phyloP scores from a whole-genome alignment of 345 rosid species.

The Salix purpurea region DNA sequence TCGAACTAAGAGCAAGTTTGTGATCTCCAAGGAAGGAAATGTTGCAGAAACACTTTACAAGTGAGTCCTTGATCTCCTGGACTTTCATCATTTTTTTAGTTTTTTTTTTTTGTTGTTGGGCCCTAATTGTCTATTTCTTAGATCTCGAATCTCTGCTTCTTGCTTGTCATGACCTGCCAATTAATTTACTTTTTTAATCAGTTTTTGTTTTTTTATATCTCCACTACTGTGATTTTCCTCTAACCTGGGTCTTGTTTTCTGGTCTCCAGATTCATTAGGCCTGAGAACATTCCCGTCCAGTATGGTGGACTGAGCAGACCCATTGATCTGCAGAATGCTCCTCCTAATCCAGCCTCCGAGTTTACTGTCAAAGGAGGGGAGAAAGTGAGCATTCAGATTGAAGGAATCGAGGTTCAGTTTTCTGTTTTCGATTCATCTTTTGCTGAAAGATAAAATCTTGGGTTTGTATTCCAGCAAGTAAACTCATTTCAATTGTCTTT shows the following conservation, averaged over 20 bases:
- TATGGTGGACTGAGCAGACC: conserved; percentile 84
- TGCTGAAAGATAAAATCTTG: neutral
- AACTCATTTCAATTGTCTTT: no score
- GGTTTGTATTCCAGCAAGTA: no score
- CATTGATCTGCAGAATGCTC: conserved; percentile 56
- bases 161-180: neutral
- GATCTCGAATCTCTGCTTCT: neutral
- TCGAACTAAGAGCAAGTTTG: conserved; percentile 94
- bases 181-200: neutral
- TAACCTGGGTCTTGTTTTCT: neutral
- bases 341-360: conserved; percentile 83
- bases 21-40: conserved; percentile 81
- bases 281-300: conserved; percentile 87
- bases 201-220: neutral
- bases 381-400: conserved; percentile 94
- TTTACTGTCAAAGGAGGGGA: conserved; percentile 90
- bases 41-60: conserved; percentile 95
- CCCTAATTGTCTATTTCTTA: neutral
- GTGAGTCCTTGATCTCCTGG: conserved; percentile 23
- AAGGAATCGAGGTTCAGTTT: conserved; percentile 78
- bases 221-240: no score
- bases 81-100: no score
- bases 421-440: neutral
- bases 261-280: conserved; percentile 63
- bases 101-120: neutral